Evolutionary conservation across 2,329 filamentous ascomycete species (phyloP).

Genomic region (Camillea tinctor): DNA sequence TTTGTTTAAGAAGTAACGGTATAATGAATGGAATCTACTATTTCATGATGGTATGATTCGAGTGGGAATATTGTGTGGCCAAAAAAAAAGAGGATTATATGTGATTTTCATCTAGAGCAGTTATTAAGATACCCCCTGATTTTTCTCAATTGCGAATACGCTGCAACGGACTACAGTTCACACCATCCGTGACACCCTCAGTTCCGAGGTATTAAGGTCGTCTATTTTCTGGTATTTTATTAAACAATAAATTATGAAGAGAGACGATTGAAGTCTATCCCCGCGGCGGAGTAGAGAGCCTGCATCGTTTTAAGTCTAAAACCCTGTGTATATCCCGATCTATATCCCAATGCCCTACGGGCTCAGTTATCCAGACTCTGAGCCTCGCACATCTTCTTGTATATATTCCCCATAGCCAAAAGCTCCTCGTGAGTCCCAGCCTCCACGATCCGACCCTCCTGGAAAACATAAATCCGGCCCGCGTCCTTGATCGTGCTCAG

Average conservation of each 20-base stretch:
- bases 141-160: background rate
- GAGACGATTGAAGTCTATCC: background rate
- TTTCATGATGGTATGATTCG: background rate
- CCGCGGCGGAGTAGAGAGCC: background rate
- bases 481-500: constrained; percentile 43
- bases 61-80: background rate
- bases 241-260: background rate
- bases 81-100: background rate
- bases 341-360: background rate
- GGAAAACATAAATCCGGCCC: constrained; percentile 43
- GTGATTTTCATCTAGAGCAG: background rate
- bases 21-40: background rate
- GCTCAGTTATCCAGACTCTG: background rate
- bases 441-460: constrained; percentile 39
- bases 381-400: background rate
- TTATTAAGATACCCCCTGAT: background rate
- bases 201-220: too few species aligned
- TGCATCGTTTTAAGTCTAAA: background rate
- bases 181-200: background rate
- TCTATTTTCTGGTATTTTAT: background rate
- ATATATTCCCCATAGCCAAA: background rate
- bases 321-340: background rate
- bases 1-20: constrained; percentile 33
- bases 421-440: background rate
- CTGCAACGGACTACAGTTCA: background rate